Evolutionary conservation across 768 basidiomycete species (phyloP), one percentile per base, ranked within the genome.

Genomic region (Agaricus sinodeliciosus): DNA sequence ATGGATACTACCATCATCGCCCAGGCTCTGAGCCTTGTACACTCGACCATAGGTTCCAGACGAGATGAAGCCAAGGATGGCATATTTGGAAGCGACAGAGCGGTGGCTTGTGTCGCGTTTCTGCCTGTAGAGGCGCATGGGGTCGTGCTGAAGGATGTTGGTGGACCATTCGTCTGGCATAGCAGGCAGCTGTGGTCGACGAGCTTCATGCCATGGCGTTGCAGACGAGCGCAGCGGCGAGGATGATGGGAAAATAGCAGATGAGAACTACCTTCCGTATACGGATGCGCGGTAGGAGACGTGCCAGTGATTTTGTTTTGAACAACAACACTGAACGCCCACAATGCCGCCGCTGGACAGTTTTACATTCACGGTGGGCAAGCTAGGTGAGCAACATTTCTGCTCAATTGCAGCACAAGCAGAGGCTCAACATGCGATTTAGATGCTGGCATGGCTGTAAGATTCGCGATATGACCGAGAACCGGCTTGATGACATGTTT

Each of bases 1-100:
- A 60, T 94, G 87, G 43, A 95, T 77, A 57, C 72, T 75, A 2
- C 76, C 81, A 39, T 85, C 83, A 3, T 81, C 77, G 11, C 84
- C 87, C 43, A 80, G 73, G 62, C 86, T 87, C 63, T 84, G 80
- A 0, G 94, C 96, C 67, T 98, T 98, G 81, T 98, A 99, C 2
- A 98, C 96, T n/a, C 94, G 78, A 1, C 96, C 96, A 64, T 98
- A 98, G 0, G 95, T 98, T 16, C 96, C 96, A 7, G 93, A 95
- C 2, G 96, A 97, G 58, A 99, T 95, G 73, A 98, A 98, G 9
- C 96, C 96, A 6, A 94, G 78, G 60, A 97, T 96, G 49, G 79
- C 73, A 71, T 98, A 97, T 67, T 92, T 93, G 47, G 85, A 83
- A 12, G 80, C 70, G 16, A 94, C 89, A 0, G 80, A 73, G 26